Conservation (phyloP, 116 monocot genomes). For the Cymodocea nodosa region DNA sequence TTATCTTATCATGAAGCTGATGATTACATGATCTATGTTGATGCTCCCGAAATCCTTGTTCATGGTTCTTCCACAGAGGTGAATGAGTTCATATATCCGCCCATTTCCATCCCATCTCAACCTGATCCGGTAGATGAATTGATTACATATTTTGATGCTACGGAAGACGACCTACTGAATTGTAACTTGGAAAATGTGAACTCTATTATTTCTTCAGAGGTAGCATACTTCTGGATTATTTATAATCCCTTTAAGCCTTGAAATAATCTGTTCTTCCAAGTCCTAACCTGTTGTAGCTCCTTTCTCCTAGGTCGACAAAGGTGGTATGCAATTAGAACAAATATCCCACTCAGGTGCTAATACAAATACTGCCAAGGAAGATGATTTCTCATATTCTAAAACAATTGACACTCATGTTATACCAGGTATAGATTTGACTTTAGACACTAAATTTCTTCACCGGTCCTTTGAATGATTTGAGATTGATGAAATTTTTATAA, state of each 20-base stretch:
- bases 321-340: no score
- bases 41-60: conserved; percentile 15
- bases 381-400: no score
- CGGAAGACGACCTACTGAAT: conserved; percentile 8
- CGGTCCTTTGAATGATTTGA: no score
- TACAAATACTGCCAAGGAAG: no score
- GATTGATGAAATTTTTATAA: no score
- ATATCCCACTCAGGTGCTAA: no score
- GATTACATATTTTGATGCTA: conserved; percentile 43
- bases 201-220: not conserved
- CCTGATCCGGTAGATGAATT: conserved; percentile 40
- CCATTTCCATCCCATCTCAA: conserved; percentile 6
- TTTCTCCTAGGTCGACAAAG: no score
- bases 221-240: not conserved
- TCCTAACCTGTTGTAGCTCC: no score
- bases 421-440: no score
- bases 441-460: no score
- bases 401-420: no score
- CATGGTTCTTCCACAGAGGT: conserved; percentile 1
- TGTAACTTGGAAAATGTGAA: not conserved
- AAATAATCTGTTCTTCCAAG: no score
- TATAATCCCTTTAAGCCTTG: not conserved
- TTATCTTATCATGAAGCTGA: conserved; percentile 10
- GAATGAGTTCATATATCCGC: conserved; percentile 11
- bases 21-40: conserved; percentile 14